A percentile compares a stretch with the other conserved stretches of the same genome.
phyloP scores from a whole-genome alignment of 164 flowering plant genomes.

The Tetracentron sinense region DNA sequence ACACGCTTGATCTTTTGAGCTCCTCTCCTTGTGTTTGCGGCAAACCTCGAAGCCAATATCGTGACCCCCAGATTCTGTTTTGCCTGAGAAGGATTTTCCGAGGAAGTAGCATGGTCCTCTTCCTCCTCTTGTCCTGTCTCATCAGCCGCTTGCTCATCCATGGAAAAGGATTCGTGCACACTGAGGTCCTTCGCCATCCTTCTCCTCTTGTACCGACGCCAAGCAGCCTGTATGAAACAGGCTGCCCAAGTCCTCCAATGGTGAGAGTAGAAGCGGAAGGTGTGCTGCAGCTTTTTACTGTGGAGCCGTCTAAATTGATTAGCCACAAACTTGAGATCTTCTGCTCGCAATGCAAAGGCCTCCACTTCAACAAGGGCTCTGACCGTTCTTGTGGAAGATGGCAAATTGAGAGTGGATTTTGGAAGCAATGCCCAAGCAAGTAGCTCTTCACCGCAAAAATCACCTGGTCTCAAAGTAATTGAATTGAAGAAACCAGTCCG shows the following conservation, averaged over 20 bases:
- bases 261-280: slow-evolving; percentile 81
- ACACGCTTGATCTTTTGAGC: slow-evolving; percentile 53
- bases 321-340: slow-evolving; percentile 88
- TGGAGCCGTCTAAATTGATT: slow-evolving; percentile 87
- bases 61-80: slow-evolving; percentile 56
- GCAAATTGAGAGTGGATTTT: slow-evolving; percentile 62
- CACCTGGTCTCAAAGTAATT: slow-evolving; percentile 72
- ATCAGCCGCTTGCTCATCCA: slow-evolving; percentile 21
- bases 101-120: slow-evolving; percentile 14
- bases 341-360: slow-evolving; percentile 81
- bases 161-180: slow-evolving; percentile 40
- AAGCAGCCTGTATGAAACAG: slow-evolving; percentile 93
- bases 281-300: slow-evolving; percentile 86
- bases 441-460: slow-evolving; percentile 91
- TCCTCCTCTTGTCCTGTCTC: slow-evolving; percentile 35
- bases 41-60: slow-evolving; percentile 70
- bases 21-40: slow-evolving; percentile 79
- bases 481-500: slow-evolving; percentile 88
- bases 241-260: slow-evolving; percentile 99
- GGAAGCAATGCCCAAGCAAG: slow-evolving; percentile 87
- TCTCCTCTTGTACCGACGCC: slow-evolving; percentile 65
- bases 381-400: slow-evolving; percentile 85
- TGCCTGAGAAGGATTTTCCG: slow-evolving; percentile 28
- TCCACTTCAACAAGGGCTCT: slow-evolving; percentile 73
- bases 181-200: slow-evolving; percentile 44